phyloP scores from a whole-genome alignment of 164 flowering plant species.

The Buxus sempervirens region DNA sequence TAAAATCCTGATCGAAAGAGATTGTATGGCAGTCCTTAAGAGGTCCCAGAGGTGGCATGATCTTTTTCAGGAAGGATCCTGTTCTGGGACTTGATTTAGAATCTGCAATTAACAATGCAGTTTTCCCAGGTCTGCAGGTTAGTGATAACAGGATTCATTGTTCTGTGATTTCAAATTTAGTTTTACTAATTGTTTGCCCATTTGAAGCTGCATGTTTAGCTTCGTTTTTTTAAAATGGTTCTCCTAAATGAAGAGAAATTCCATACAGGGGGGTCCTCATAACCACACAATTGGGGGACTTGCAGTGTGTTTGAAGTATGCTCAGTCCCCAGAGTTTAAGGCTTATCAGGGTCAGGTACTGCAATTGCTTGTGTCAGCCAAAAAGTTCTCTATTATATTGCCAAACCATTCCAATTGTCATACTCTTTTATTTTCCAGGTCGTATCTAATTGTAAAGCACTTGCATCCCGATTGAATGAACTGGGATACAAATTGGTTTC shows the following conservation, averaged over 20 bases:
- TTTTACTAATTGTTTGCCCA: background rate
- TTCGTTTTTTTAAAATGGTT: too few species aligned
- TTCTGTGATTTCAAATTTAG: background rate
- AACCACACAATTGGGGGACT: slow-evolving; percentile 93
- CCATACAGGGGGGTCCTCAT: slow-evolving; percentile 92
- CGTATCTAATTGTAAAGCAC: slow-evolving; percentile 75
- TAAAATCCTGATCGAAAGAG: slow-evolving; percentile 2
- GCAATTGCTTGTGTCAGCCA: background rate
- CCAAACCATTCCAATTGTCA: background rate
- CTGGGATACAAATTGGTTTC: slow-evolving; percentile 86
- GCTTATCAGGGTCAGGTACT: slow-evolving; percentile 62
- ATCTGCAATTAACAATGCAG: slow-evolving; percentile 83
- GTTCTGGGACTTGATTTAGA: slow-evolving; percentile 85
- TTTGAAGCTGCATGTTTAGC: background rate
- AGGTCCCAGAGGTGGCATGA: slow-evolving; percentile 90
- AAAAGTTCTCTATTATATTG: background rate
- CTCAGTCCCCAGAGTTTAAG: slow-evolving; percentile 67
- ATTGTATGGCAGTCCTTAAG: slow-evolving; percentile 36
- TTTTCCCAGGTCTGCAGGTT: slow-evolving; percentile 96
- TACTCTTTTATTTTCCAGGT: slow-evolving; percentile 41
- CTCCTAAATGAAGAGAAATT: background rate
- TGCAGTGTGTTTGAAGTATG: slow-evolving; percentile 67
- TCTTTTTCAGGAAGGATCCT: slow-evolving; percentile 71
- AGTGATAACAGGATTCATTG: background rate
- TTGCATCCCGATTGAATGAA: slow-evolving; percentile 60